Percentiles rank a stretch among this genome's conserved stretches.
Evolutionary conservation across 345 rosid genomes (phyloP).

Genomic region (Hibiscus mutabilis): DNA sequence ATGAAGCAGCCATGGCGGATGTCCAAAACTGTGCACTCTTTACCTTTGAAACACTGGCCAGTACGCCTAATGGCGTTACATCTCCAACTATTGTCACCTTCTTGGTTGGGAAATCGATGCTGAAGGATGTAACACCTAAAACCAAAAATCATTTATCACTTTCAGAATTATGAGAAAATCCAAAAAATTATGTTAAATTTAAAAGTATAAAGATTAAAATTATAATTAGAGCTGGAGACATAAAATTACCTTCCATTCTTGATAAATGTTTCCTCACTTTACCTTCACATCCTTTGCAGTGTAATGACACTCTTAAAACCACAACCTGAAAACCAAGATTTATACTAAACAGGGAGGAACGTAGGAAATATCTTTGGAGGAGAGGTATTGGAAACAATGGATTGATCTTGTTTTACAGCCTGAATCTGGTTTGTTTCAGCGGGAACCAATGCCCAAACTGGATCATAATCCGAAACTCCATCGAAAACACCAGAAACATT

Average conservation of each 20-base stretch:
- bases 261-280: slow-evolving; percentile 86
- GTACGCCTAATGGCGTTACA: slow-evolving; percentile 63
- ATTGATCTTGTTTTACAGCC: slow-evolving; percentile 17
- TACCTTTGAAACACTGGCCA: slow-evolving; percentile 78
- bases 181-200: no score
- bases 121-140: slow-evolving; percentile 80
- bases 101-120: slow-evolving; percentile 77
- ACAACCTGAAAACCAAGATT: slow-evolving; percentile 46
- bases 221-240: neutral
- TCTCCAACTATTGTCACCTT: slow-evolving; percentile 85
- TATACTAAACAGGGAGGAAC: no score
- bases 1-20: slow-evolving; percentile 2
- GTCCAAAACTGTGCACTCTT: slow-evolving; percentile 90
- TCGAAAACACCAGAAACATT: slow-evolving; percentile 15
- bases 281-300: slow-evolving; percentile 88
- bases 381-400: slow-evolving; percentile 27
- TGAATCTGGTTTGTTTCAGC: slow-evolving; percentile 18
- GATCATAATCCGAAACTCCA: slow-evolving; percentile 40
- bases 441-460: slow-evolving; percentile 28
- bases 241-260: slow-evolving; percentile 67
- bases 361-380: slow-evolving; percentile 1
- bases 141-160: neutral
- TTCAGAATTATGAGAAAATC: no score
- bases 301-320: slow-evolving; percentile 82
- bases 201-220: no score